Conservation (phyloP, 2,329 filamentous ascomycete genomes). For the Ustulina deusta region DNA sequence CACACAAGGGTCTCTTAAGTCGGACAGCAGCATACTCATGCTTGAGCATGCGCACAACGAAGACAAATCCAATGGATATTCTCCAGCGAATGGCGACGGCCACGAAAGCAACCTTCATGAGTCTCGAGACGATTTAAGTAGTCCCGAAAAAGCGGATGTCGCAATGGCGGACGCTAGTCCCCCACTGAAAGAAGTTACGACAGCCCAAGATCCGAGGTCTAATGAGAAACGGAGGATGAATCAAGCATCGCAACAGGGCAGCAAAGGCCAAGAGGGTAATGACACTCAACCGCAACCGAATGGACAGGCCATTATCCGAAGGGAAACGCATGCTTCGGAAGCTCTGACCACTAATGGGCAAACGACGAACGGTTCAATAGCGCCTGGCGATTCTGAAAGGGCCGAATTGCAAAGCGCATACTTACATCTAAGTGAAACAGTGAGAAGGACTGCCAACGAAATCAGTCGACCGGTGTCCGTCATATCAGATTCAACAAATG, state of each 20-base stretch:
- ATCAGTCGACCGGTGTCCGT: constrained; percentile 45
- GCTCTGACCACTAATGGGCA: constrained; percentile 23
- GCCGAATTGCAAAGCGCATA: constrained; percentile 30
- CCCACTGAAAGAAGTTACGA: constrained; percentile 38
- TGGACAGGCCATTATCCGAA: constrained; percentile 26
- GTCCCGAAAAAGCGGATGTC: constrained; percentile 38
- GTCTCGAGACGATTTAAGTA: constrained; percentile 28
- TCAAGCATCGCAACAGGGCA: constrained; percentile 12
- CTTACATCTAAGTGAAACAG: constrained; percentile 33
- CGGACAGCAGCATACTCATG: constrained; percentile 40
- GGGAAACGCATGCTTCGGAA: constrained; percentile 13
- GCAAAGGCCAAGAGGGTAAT: constrained; percentile 12
- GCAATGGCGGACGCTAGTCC: constrained; percentile 50
- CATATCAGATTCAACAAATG: constrained; percentile 59
- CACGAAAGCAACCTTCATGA: constrained; percentile 32
- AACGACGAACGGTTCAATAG: constrained; percentile 37
- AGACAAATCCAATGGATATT: constrained; percentile 40
- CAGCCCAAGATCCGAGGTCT: constrained; percentile 40
- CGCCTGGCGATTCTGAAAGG: constrained; percentile 39
- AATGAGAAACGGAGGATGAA: constrained; percentile 35
- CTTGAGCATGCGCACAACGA: constrained; percentile 42
- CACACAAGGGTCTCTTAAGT: constrained; percentile 42
- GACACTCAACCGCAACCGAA: constrained; percentile 15
- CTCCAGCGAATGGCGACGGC: constrained; percentile 42
- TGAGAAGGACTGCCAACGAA: constrained; percentile 38